These are phyloP conservation scores for Trypanosomatidae sp. DNA, from an alignment of 208 protist genomes.

Conservation along the genomic window DNA sequence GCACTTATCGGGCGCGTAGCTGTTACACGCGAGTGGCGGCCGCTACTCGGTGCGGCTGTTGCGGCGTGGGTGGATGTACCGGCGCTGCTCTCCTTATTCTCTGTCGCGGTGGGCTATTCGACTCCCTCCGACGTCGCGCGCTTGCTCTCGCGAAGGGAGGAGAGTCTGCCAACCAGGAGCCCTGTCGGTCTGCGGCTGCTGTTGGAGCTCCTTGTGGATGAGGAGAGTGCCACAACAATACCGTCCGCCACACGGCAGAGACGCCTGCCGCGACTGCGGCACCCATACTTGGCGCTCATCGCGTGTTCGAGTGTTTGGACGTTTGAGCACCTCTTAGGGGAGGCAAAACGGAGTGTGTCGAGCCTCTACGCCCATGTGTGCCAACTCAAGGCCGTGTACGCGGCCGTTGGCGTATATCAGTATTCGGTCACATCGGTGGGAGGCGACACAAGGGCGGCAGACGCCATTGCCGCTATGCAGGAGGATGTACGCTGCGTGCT, in stretches of 20 bases:
- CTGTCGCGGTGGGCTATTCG: conserved; percentile 19
- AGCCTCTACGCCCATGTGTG: neutral
- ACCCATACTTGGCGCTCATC: conserved; percentile 49
- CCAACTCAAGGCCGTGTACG: conserved; percentile 20
- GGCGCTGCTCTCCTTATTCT: conserved; percentile 6
- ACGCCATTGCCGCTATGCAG: conserved; percentile 7
- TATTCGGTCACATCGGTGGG: neutral
- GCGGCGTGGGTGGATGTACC: conserved; percentile 22
- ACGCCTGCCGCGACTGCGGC: conserved; percentile 3
- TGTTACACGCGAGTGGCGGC: conserved; percentile 25
- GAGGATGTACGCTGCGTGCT: conserved; percentile 28
- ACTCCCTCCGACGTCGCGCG: conserved; percentile 20
- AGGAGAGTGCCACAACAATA: neutral
- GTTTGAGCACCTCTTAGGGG: conserved; percentile 16
- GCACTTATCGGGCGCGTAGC: conserved; percentile 5
- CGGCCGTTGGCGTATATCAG: conserved; percentile 4
- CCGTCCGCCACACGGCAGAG: neutral
- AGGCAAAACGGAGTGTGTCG: neutral
- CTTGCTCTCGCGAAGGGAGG: conserved; percentile 19
- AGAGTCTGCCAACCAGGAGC: conserved; percentile 29
- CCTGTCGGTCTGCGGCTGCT: conserved; percentile 45
- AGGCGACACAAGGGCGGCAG: neutral
- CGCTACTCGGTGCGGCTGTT: conserved; percentile 12
- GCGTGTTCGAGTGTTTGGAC: conserved; percentile 44
- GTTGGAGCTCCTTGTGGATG: conserved; percentile 49